Base-by-base conservation (phyloP, 805 yeast genomes). In the Lipomyces yamadae region DNA sequence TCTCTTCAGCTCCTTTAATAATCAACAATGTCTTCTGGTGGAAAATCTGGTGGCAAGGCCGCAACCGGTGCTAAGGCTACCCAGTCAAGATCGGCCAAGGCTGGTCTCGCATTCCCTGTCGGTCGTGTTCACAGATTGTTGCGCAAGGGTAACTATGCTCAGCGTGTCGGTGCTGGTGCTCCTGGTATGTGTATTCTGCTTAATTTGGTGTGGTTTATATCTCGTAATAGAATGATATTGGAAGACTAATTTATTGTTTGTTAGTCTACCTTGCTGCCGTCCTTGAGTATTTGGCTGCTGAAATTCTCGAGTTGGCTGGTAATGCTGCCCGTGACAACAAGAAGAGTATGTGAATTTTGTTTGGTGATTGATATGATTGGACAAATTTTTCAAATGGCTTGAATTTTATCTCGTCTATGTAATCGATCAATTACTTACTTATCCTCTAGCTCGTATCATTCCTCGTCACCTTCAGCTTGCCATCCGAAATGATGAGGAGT, bases 381-480 rank as follows among this genome's bases (percentile, higher is more conserved):
- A 30, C 30, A 6, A 37, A 8, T 3, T 18, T 13, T 11, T 24
- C 18, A 11, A 37, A 10, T 33, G 4, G 30, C 15, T 52, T 29
- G 33, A 30, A 54, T 24, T n/a, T 39, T 39, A 15, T 18, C 39
- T 35, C 3, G 5, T 39, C 45, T n/a, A 0, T 30, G 0, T 11
- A 37, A 13, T 37, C 39, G 3, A 8, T 35, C 29, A 56, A 8
- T 29, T 34, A 54, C 34, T 37, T 59, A 59, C 58, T 42, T 11
- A 10, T 34, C 29, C 18, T 18, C 6, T n/a, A 67, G 70, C 97
- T 78, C 93, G 98, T 89, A 93, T 93, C 77, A 92, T 92, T 77
- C 98, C 98, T 84, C 94, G 98, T 87, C 98, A 93, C 83, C 88
- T 93, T 83, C 97, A 93, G 84, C 87, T 93, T 77, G 98, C 98